phyloP scores from a whole-genome alignment of 139 green algal species.

The Picochlorum sp. region DNA sequence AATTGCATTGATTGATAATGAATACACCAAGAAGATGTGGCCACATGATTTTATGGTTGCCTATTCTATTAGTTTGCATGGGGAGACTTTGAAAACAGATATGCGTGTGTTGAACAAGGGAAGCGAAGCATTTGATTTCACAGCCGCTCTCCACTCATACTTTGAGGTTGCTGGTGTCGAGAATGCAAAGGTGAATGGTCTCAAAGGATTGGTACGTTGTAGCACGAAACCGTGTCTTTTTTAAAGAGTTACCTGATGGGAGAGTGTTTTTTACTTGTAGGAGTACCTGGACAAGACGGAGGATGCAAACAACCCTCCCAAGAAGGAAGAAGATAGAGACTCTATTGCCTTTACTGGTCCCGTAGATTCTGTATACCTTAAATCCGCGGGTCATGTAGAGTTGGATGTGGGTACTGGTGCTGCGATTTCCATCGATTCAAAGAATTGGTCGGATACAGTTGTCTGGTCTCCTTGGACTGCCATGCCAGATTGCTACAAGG shows the following conservation, averaged over 20 bases:
- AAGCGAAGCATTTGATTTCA: slow-evolving; percentile 82
- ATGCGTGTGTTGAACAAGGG: slow-evolving; percentile 82
- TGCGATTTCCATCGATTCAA: slow-evolving; percentile 37
- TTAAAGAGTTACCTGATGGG: no score
- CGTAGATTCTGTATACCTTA: slow-evolving; percentile 79
- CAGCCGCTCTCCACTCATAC: slow-evolving; percentile 91
- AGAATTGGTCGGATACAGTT: slow-evolving; percentile 37
- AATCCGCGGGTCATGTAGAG: slow-evolving; percentile 60
- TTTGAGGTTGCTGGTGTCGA: slow-evolving; percentile 76
- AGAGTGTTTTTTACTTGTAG: background rate
- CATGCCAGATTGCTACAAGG: slow-evolving; percentile 67
- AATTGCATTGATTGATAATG: slow-evolving; percentile 76
- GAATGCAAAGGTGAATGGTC: slow-evolving; percentile 50
- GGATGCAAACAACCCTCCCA: slow-evolving; percentile 66
- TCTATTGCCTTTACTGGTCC: slow-evolving; percentile 46
- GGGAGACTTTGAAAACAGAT: slow-evolving; percentile 66
- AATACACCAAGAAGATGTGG: slow-evolving; percentile 90
- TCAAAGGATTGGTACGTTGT: slow-evolving; percentile 51
- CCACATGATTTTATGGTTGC: slow-evolving; percentile 71
- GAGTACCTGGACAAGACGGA: slow-evolving; percentile 79
- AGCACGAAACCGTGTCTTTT: background rate
- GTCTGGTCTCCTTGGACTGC: slow-evolving; percentile 52
- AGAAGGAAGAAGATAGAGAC: slow-evolving; percentile 53
- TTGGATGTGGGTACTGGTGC: slow-evolving; percentile 70
- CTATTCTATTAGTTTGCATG: slow-evolving; percentile 73